Evolutionary conservation across 495 filamentous ascomycete genomes (phyloP), one percentile per base, ranked within the genome.

Genomic region (Podospora tetraspora): DNA sequence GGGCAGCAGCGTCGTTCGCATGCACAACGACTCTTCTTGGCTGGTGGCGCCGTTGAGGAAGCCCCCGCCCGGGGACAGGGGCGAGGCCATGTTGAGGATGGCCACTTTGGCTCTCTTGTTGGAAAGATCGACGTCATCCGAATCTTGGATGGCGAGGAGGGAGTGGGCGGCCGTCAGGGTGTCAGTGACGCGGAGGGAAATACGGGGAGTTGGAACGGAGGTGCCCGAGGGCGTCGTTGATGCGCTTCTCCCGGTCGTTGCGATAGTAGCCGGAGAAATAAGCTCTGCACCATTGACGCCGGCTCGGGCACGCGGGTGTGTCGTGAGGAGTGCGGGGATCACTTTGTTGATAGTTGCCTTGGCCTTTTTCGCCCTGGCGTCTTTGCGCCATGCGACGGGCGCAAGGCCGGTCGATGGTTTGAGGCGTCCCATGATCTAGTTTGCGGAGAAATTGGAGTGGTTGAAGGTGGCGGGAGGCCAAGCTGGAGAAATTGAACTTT

Each of bases 1-100:
- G 1, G 81, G 79, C 25, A 79, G 83, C 0, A 92, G 83, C 11
- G 87, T 90, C 59, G 85, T 87, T 56, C 88, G 86, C 68, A 84
- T 82, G 73, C 87, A 91, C 21, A 92, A 77, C 12, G 84, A 83
- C 74, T 91, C 89, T 76, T 92, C 90, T 71, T 91, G 89, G 2
- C 87, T 85, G 3, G 81, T 76, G 1, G 85, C 77, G 22, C 89
- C 89, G 23, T 77, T 76, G 0, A 84, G 73, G 72, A 87, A 88
- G 12, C 87, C 87, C n/a, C 89, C 89, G 19, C 88, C 89, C 0
- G 83, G 74, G 0, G 72, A 75, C 1, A 79, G 63, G 0, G 84
- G 84, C 12, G 86, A 90, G 21, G 88, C 88, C 79, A 91, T 85
- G 70, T 90, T 91, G 27, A 92, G 77, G 34, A 91, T 79, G 25